Percentiles rank a stretch among this genome's conserved stretches.
These are phyloP conservation scores for Coccomyxa subellipsoidea DNA, from an alignment of 163 green algal species.

Conservation along the genomic window DNA sequence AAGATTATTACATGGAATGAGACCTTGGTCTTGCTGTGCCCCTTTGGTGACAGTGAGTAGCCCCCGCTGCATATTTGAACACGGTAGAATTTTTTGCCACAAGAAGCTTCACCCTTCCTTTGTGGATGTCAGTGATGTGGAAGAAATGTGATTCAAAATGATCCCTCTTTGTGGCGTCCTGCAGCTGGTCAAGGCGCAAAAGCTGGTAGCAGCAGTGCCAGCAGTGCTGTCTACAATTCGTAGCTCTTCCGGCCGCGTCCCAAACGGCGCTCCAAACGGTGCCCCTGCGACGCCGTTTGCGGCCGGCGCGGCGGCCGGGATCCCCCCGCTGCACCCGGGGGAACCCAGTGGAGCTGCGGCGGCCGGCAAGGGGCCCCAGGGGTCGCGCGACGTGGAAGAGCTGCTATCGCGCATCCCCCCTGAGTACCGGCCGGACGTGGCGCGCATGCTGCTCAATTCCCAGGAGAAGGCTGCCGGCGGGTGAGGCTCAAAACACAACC, in stretches of 20 bases:
- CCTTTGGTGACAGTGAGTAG: background rate
- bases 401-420: background rate
- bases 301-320: background rate
- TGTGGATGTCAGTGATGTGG: background rate
- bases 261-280: background rate
- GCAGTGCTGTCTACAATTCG: background rate
- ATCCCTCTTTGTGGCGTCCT: background rate
- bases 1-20: background rate
- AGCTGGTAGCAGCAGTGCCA: background rate
- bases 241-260: background rate
- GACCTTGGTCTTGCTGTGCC: background rate
- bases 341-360: background rate
- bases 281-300: background rate
- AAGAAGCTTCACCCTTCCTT: background rate
- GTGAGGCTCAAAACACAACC: background rate
- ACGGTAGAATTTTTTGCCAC: too few relatives aligned
- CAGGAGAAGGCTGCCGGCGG: background rate
- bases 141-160: background rate
- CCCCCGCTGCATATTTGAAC: too few relatives aligned
- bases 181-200: slow-evolving; percentile 2
- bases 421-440: background rate
- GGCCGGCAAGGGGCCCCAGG: background rate
- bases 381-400: background rate
- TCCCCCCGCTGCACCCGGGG: background rate
- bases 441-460: slow-evolving; percentile 8